These are phyloP conservation scores for Rhododendron molle DNA, from an alignment of 148 eudicot genomes.

Conservation along the genomic window DNA sequence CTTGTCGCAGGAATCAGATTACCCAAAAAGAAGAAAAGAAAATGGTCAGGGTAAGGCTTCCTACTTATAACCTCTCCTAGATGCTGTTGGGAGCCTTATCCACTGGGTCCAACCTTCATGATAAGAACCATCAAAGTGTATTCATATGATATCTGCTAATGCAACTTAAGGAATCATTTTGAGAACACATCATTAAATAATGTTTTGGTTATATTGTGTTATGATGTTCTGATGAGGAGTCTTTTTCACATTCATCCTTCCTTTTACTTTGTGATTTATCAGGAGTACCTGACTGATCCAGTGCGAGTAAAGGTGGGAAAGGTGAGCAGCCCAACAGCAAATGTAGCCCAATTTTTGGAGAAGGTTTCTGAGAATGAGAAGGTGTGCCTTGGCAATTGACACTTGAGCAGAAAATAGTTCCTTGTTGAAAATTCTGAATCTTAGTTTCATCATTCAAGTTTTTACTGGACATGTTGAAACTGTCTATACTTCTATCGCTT, in stretches of 20 bases:
- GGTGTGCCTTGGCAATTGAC: slow-evolving; percentile 18
- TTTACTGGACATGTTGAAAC: background rate
- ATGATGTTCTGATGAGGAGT: background rate
- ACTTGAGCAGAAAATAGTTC: background rate
- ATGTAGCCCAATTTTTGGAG: slow-evolving; percentile 45
- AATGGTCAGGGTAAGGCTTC: background rate
- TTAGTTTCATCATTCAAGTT: background rate
- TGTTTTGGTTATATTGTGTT: background rate
- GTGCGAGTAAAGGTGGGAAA: slow-evolving; percentile 53
- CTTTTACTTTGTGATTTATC: background rate
- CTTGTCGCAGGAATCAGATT: background rate
- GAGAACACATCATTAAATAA: background rate
- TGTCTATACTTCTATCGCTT: background rate
- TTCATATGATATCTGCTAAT: background rate
- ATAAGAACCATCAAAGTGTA: background rate
- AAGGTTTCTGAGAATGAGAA: slow-evolving; percentile 46
- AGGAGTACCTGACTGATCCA: slow-evolving; percentile 50
- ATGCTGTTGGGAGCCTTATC: background rate
- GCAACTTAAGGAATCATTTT: background rate
- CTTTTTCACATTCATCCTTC: background rate
- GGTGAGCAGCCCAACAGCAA: slow-evolving; percentile 53
- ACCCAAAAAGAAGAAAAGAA: background rate
- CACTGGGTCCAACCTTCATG: background rate
- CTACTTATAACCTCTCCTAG: background rate
- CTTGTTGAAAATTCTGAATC: background rate